Evolutionary conservation across 2,329 filamentous ascomycete genomes (phyloP).

Genomic region (Beauveria sp.): DNA sequence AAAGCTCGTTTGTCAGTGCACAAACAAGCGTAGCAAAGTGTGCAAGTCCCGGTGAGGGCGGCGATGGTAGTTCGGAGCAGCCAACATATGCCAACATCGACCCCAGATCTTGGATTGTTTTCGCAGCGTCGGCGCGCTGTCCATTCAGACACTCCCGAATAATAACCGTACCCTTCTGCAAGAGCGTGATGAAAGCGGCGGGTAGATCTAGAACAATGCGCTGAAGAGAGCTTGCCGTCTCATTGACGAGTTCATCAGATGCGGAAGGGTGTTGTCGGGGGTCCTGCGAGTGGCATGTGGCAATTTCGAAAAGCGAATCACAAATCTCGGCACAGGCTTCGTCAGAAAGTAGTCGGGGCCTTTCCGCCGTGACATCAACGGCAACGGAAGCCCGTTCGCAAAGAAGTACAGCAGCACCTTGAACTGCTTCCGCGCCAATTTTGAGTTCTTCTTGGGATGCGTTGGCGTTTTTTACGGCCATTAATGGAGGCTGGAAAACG

Average conservation of each 20-base stretch:
- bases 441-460: slow-evolving; percentile 31
- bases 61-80: slow-evolving; percentile 33
- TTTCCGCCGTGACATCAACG: slow-evolving; percentile 7
- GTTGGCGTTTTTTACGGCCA: slow-evolving; percentile 20
- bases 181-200: slow-evolving; percentile 26
- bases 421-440: slow-evolving; percentile 35
- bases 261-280: slow-evolving; percentile 15
- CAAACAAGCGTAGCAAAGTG: slow-evolving; percentile 34
- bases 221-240: slow-evolving; percentile 33
- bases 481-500: slow-evolving; percentile 32
- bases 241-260: slow-evolving; percentile 32
- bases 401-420: slow-evolving; percentile 38
- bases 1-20: slow-evolving; percentile 28
- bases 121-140: slow-evolving; percentile 16
- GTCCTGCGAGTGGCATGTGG: slow-evolving; percentile 17
- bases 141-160: slow-evolving; percentile 19
- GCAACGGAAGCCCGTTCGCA: slow-evolving; percentile 28
- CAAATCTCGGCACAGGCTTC: slow-evolving; percentile 31
- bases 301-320: slow-evolving; percentile 25
- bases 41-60: slow-evolving; percentile 21
- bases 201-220: slow-evolving; percentile 29
- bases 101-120: slow-evolving; percentile 29
- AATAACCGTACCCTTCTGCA: slow-evolving; percentile 20
- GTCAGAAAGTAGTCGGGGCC: slow-evolving; percentile 26
- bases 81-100: slow-evolving; percentile 41